Base-by-base conservation (phyloP, 164 flowering plant species). In the Paratinospora sagittata region DNA sequence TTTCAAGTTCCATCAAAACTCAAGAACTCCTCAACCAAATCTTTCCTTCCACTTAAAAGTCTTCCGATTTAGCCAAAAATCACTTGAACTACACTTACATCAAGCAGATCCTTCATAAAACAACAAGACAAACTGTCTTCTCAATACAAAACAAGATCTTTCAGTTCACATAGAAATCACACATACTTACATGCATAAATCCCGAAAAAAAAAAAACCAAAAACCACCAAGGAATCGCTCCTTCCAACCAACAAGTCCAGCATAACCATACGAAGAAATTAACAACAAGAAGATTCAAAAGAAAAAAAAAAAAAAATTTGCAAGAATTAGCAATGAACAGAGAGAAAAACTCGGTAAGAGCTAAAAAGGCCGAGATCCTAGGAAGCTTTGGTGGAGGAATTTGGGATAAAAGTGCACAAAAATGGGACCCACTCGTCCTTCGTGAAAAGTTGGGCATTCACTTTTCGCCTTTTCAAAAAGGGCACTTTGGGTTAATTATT, bases 301-400 rank as follows among this genome's bases (percentile, higher is more conserved):
- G 55, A 49, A 41, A 8, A 12, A 14, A 30, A 66, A 26, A 33
- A 65, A 14, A n/a, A n/a, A n/a, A n/a, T n/a, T 39, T 3, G 10
- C 7, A 11, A 39, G 43, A 39, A 39, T 11, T 39, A 39, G 43
- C 43, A 39, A 39, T 39, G 43, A 39, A n/a, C 39, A 36, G 39
- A 36, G 39, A 47, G 57, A 39, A 39, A 39, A 39, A 11, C 43
- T 39, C 43, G 43, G 43, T 39, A 11, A 39, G 43, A 7, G 10
- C 57, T 49, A 12, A n/a, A 39, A 66, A 37, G 45, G 30, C 17
- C 39, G 19, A 66, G 52, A 41, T 66, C 11, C 52, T 41, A 27
- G 69, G 58, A 37, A 39, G 55, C 68, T 66, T 41, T 19, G 55
- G 69, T 66, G 69, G 68, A 65, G n/a, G n/a, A n/a, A n/a, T n/a